Percentiles rank a stretch among this genome's conserved stretches.
These are phyloP conservation scores for Moesziomyces globuligerus DNA, from an alignment of 1,284 basidiomycete genomes.

Conservation along the genomic window DNA sequence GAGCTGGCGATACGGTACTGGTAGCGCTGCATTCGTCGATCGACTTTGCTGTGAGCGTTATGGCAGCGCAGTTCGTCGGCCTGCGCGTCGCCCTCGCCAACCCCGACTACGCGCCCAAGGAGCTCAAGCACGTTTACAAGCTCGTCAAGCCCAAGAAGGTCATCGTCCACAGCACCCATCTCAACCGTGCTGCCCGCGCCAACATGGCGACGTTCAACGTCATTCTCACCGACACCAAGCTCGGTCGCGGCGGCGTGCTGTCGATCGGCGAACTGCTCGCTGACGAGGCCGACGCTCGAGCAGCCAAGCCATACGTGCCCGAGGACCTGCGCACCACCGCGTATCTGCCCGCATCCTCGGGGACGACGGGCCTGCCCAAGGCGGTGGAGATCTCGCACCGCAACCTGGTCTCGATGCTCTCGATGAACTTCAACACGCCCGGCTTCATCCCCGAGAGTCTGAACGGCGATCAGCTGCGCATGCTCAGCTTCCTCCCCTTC, in stretches of 20 bases:
- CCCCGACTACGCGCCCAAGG: constrained; percentile 32
- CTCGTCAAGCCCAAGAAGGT: constrained; percentile 43
- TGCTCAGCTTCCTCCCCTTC: constrained; percentile 48
- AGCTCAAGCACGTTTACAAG: constrained; percentile 37
- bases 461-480: constrained; percentile 6
- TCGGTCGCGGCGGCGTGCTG: constrained; percentile 23
- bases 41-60: constrained; percentile 40
- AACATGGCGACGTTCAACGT: constrained; percentile 21
- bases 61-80: constrained; percentile 45
- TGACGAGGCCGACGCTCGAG: constrained; percentile 4
- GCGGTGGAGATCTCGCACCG: constrained; percentile 48
- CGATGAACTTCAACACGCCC: constrained; percentile 23
- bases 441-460: constrained; percentile 13
- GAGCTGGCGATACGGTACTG: constrained; percentile 43
- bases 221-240: constrained; percentile 23
- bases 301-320: constrained; percentile 12
- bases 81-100: constrained; percentile 45
- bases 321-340: constrained; percentile 18
- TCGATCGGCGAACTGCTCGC: constrained; percentile 20
- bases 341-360: constrained; percentile 38
- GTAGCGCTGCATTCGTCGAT: constrained; percentile 36
- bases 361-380: constrained; percentile 49
- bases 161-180: constrained; percentile 26
- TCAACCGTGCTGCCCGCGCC: constrained; percentile 21
- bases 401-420: constrained; percentile 44